Evolutionary conservation across 805 yeast genomes (phyloP).

Genomic region (Lipomyces starkeyi): DNA sequence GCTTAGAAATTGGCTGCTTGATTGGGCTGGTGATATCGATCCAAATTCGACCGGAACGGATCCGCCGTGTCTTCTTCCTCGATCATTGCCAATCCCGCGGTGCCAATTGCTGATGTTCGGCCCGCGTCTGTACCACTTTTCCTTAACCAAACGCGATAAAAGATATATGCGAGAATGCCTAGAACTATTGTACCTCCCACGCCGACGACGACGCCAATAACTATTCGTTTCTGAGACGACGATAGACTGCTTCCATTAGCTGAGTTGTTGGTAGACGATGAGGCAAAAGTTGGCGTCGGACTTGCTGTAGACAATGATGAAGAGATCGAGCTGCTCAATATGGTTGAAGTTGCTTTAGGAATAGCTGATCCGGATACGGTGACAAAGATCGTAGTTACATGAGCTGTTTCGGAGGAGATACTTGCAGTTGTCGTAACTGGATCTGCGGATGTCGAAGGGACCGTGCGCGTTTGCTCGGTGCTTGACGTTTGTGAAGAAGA

Average conservation of each 20-base stretch:
- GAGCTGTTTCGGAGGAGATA: conserved; percentile 33
- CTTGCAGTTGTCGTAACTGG: conserved; percentile 42
- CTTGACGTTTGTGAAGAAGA: not conserved
- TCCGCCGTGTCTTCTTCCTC: conserved; percentile 4
- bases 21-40: conserved; percentile 6
- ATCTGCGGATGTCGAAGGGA: conserved; percentile 34
- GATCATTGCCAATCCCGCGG: not conserved
- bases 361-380: conserved; percentile 10
- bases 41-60: conserved; percentile 10
- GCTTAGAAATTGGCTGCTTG: conserved; percentile 9
- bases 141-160: not conserved
- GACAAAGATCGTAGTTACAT: conserved; percentile 23
- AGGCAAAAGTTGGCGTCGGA: not conserved
- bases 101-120: not conserved
- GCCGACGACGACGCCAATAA: conserved; percentile 74
- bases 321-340: not conserved
- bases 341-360: conserved; percentile 1
- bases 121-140: not conserved
- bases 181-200: conserved; percentile 67
- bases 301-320: not conserved
- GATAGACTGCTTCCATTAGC: conserved; percentile 49
- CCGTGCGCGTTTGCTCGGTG: not conserved
- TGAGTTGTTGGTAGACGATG: conserved; percentile 2
- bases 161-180: conserved; percentile 46
- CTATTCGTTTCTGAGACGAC: conserved; percentile 56